Conservation (phyloP, 2,329 filamentous ascomycete genomes). For the Aspergillus fischeri region DNA sequence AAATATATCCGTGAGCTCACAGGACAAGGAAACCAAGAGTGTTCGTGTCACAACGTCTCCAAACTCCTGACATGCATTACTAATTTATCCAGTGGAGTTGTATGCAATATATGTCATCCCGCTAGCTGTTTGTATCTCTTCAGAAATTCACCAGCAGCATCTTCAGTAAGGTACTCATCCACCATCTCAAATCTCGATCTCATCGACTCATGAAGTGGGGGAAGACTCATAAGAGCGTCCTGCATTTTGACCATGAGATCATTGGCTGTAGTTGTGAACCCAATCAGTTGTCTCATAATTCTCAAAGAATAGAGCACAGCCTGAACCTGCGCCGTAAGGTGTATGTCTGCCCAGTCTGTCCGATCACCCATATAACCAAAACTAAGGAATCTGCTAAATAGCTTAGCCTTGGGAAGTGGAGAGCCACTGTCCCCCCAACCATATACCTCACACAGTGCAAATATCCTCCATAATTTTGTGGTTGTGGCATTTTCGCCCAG, state of each 20-base stretch:
- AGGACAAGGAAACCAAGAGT: not conserved
- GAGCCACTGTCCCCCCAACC: slow-evolving; percentile 7
- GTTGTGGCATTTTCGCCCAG: slow-evolving; percentile 8
- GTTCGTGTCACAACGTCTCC: not conserved
- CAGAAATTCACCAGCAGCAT: slow-evolving; percentile 8
- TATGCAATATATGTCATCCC: not conserved
- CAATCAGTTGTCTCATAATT: slow-evolving; percentile 53
- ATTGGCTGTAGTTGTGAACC: slow-evolving; percentile 25
- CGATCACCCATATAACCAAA: slow-evolving; percentile 28
- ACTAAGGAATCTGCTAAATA: slow-evolving; percentile 27
- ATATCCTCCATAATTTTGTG: slow-evolving; percentile 30
- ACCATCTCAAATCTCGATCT: slow-evolving; percentile 20
- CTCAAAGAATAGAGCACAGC: slow-evolving; percentile 60
- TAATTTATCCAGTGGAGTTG: not conserved
- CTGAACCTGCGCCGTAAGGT: slow-evolving; percentile 59
- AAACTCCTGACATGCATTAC: not conserved
- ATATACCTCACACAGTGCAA: slow-evolving; percentile 32
- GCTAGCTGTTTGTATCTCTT: slow-evolving; percentile 1
- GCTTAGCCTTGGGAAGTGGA: slow-evolving; percentile 12
- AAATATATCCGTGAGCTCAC: not conserved
- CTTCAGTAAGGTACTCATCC: slow-evolving; percentile 3
- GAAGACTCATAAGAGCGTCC: slow-evolving; percentile 23
- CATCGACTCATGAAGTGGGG: slow-evolving; percentile 28
- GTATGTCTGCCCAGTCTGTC: slow-evolving; percentile 56
- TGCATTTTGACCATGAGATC: slow-evolving; percentile 9